phyloP scores from a whole-genome alignment of 495 filamentous ascomycete genomes.

The Tuber melanosporum region DNA sequence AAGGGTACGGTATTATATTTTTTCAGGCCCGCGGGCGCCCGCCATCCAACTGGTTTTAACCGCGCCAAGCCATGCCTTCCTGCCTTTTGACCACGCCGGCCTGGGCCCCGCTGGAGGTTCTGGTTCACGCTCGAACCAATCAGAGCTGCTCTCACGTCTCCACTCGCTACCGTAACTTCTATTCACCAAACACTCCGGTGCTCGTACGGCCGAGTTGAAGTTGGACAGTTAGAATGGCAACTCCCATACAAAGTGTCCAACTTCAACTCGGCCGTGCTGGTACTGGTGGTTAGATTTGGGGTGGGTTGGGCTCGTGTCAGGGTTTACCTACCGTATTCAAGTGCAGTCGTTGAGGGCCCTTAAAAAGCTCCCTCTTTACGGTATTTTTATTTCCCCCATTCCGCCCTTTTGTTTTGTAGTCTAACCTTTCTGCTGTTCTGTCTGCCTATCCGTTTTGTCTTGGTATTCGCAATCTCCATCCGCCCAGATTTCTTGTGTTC shows the following conservation, averaged over 20 bases:
- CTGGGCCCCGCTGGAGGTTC: too few relatives aligned
- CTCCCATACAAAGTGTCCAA: background rate
- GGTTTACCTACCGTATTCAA: background rate
- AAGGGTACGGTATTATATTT: too few relatives aligned
- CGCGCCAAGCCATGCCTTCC: too few relatives aligned
- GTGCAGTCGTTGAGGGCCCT: background rate
- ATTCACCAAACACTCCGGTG: background rate
- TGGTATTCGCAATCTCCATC: conserved; percentile 29
- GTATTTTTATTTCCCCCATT: background rate
- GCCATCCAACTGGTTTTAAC: too few relatives aligned
- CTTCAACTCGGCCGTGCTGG: background rate
- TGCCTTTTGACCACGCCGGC: too few relatives aligned
- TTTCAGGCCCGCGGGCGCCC: too few relatives aligned
- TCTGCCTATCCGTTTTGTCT: conserved; percentile 34
- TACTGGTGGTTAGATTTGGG: background rate
- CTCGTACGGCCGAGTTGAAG: background rate
- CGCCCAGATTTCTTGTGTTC: conserved; percentile 21
- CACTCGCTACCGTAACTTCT: background rate
- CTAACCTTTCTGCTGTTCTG: background rate
- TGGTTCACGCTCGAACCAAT: background rate
- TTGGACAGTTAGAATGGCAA: background rate
- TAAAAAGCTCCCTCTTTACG: background rate
- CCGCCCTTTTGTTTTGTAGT: background rate
- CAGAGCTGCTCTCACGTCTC: background rate
- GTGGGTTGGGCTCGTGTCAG: background rate